These are phyloP conservation scores for Fragaria iinumae DNA, from an alignment of 306 rosid species.

Conservation along the genomic window DNA sequence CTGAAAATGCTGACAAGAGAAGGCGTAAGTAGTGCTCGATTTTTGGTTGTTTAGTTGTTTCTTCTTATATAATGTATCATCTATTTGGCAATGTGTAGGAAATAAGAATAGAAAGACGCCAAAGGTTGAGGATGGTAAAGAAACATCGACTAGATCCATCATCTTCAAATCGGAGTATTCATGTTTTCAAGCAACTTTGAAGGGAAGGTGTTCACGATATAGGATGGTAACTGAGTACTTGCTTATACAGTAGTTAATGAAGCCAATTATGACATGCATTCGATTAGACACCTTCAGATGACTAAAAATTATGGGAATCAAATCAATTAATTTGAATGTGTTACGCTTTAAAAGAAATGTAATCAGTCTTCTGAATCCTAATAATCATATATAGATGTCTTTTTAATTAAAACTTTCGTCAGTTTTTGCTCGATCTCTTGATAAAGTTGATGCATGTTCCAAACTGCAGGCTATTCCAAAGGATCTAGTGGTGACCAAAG, in stretches of 20 bases:
- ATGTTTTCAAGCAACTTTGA: neutral
- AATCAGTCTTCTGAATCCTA: neutral
- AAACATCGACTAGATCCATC: neutral
- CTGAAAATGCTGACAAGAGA: neutral
- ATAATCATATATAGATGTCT: neutral
- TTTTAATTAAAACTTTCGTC: neutral
- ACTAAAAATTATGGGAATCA: neutral
- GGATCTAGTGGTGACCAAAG: neutral
- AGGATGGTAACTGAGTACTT: slow-evolving; percentile 7
- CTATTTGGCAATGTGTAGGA: neutral
- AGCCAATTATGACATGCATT: slow-evolving; percentile 5
- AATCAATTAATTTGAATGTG: neutral
- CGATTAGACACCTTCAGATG: neutral
- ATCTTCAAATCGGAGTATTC: slow-evolving; percentile 13
- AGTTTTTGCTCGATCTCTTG: neutral
- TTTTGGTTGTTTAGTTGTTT: neutral
- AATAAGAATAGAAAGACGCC: neutral
- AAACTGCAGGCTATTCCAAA: slow-evolving; percentile 3
- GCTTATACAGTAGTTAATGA: neutral
- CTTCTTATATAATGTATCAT: neutral
- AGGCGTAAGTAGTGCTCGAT: neutral
- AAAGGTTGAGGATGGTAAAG: neutral
- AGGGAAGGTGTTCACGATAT: neutral
- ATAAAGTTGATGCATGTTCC: slow-evolving; percentile 1
- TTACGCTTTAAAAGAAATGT: neutral